Conservation (phyloP, 129 eudicot species). For the Pittosporum tobira region DNA sequence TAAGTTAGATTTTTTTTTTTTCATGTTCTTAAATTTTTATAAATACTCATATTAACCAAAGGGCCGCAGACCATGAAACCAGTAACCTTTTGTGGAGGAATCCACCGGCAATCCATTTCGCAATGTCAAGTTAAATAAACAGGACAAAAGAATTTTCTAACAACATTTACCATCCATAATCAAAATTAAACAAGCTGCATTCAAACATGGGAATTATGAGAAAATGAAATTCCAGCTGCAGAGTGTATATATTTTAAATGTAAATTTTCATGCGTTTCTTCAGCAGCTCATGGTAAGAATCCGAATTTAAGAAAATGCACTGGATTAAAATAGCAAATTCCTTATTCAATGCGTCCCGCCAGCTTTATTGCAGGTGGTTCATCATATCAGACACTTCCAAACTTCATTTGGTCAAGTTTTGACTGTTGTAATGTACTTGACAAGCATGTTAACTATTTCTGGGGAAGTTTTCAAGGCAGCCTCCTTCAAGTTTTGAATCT, state of each 20-base stretch:
- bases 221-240: not conserved
- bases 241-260: not conserved
- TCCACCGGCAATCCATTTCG: not conserved
- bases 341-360: not conserved
- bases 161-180: not conserved
- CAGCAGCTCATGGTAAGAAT: not conserved
- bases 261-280: not conserved
- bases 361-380: not conserved
- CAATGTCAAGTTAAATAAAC: too few relatives aligned
- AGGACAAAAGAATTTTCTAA: not conserved
- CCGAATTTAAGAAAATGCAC: not conserved
- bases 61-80: too few relatives aligned
- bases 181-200: not conserved
- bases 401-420: not conserved
- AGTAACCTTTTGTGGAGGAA: too few relatives aligned
- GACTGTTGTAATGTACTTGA: not conserved
- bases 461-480: not conserved
- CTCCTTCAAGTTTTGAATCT: conserved; percentile 9
- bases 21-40: too few relatives aligned
- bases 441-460: not conserved
- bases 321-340: too few relatives aligned
- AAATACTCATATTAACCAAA: too few relatives aligned
- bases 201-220: not conserved
- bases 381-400: not conserved
- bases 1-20: too few relatives aligned